Base-by-base conservation (phyloP, 371 early-diverging fungal species). In the Saksenaea vasiformis region DNA sequence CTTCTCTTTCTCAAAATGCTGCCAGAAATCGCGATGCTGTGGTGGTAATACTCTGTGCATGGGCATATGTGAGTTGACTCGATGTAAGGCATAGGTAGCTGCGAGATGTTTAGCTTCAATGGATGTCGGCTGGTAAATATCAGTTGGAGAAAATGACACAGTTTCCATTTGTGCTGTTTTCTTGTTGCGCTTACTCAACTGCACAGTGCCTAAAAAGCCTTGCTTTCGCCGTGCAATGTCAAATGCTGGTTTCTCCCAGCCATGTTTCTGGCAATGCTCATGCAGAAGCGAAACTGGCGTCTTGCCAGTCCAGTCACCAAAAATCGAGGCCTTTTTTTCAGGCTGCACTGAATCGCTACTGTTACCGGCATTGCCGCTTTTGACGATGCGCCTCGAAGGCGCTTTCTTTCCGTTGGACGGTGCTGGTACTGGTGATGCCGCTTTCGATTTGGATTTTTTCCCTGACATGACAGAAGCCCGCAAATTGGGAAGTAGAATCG, bases 251-350 rank as follows among this genome's bases (percentile, higher is more conserved):
- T 91, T 89, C 54, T 88, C 85, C 95, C 95, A 95, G 15, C 78
- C 86, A 24, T 79, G 71, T 64, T 87, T 87, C 64, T 91, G 91
- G 67, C 91, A 90, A 56, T 90, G 90, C 62, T 93, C 94, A 69
- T 91, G 83, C 7, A 95, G 75, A 2, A 93, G 74, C 4, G 87
- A 85, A 3, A 88, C 85, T 0, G 95, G 94, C 0, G 92, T 91
- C 60, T 93, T 93, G 58, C 95, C 95, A 0, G 94, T 94, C 94
- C 93, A 93, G 34, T 84, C 83, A 9, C 86, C 89, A 71, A 92
- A 93, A 41, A 89, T 80, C 35, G 72, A 68, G 56, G 66, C 64
- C 24, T 69, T 69, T 34, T 70, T 74, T 55, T 70, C 71, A 43
- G 61, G 57, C 36, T 38, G 54, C 10, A 64, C 57, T 58, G 65